phyloP scores from a whole-genome alignment of 495 filamentous ascomycete species.

The Corynascus novoguineensis region DNA sequence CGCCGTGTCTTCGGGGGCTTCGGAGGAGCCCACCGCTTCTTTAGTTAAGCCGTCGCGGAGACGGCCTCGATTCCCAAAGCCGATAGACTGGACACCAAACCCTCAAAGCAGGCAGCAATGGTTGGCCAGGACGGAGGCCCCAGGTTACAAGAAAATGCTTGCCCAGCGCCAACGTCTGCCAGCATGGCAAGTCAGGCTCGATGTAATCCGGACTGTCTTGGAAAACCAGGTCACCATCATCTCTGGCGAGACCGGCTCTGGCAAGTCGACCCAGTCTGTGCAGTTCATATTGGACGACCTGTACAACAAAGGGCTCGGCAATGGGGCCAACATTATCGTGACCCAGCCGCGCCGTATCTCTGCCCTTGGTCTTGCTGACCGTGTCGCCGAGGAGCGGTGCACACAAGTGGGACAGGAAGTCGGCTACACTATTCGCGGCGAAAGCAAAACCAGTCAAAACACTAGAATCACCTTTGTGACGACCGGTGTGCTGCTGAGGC shows the following conservation, averaged over 20 bases:
- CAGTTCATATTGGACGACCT: slow-evolving; percentile 94
- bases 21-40: slow-evolving; percentile 39
- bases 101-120: slow-evolving; percentile 41
- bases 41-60: slow-evolving; percentile 27
- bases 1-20: slow-evolving; percentile 54
- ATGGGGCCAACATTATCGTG: slow-evolving; percentile 83
- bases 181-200: slow-evolving; percentile 77
- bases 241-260: slow-evolving; percentile 91
- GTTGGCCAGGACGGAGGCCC: slow-evolving; percentile 41
- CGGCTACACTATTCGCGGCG: slow-evolving; percentile 91
- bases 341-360: slow-evolving; percentile 95
- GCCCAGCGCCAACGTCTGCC: slow-evolving; percentile 65
- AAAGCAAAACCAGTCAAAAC: slow-evolving; percentile 57
- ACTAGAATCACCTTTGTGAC: slow-evolving; percentile 96
- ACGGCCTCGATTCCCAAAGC: slow-evolving; percentile 47
- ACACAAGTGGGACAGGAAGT: slow-evolving; percentile 77
- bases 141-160: slow-evolving; percentile 65
- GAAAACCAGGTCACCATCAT: slow-evolving; percentile 87
- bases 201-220: slow-evolving; percentile 67
- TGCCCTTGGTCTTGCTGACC: slow-evolving; percentile 85
- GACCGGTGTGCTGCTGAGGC: slow-evolving; percentile 87
- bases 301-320: slow-evolving; percentile 68
- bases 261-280: slow-evolving; percentile 94
- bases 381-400: slow-evolving; percentile 89
- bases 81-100: slow-evolving; percentile 43